These are phyloP conservation scores for Karstenula rhodostoma DNA, from an alignment of 2,329 filamentous ascomycete genomes.

Conservation along the genomic window DNA sequence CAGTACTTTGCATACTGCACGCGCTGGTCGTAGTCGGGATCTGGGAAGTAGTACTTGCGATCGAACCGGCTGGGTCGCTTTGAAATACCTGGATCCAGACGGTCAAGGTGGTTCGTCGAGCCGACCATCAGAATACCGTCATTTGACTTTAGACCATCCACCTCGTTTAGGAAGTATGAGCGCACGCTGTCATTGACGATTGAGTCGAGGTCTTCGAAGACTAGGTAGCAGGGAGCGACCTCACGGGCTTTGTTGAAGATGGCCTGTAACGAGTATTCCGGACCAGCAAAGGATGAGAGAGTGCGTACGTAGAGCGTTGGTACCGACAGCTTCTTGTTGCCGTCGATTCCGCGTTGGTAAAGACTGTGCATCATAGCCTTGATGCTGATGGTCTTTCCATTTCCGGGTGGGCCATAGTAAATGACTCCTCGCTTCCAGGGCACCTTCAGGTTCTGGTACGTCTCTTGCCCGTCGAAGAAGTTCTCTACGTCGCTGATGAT, in stretches of 20 bases:
- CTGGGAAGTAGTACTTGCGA: conserved; percentile 56
- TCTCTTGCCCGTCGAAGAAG: conserved; percentile 68
- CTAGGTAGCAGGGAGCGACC: conserved; percentile 72
- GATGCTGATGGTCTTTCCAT: conserved; percentile 74
- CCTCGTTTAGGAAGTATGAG: conserved; percentile 76
- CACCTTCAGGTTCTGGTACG: conserved; percentile 68
- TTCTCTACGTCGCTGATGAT: conserved; percentile 70
- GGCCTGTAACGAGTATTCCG: conserved; percentile 58
- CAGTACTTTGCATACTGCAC: conserved; percentile 56
- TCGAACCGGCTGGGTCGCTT: conserved; percentile 59
- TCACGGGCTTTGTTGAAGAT: conserved; percentile 63
- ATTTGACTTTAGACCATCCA: conserved; percentile 74
- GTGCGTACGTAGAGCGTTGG: conserved; percentile 66
- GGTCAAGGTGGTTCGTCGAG: conserved; percentile 70
- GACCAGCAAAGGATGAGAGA: conserved; percentile 56
- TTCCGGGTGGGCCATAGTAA: conserved; percentile 70
- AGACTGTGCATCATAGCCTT: conserved; percentile 74
- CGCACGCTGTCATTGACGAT: conserved; percentile 68
- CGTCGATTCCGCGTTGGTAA: conserved; percentile 56
- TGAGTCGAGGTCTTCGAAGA: conserved; percentile 76
- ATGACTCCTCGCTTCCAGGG: conserved; percentile 78
- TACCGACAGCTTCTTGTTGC: conserved; percentile 52
- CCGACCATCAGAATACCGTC: conserved; percentile 76
- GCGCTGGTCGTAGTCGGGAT: conserved; percentile 50
- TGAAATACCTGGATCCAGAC: conserved; percentile 69